Conservation (phyloP, 495 filamentous ascomycete genomes). For the Neurospora pannonica region DNA sequence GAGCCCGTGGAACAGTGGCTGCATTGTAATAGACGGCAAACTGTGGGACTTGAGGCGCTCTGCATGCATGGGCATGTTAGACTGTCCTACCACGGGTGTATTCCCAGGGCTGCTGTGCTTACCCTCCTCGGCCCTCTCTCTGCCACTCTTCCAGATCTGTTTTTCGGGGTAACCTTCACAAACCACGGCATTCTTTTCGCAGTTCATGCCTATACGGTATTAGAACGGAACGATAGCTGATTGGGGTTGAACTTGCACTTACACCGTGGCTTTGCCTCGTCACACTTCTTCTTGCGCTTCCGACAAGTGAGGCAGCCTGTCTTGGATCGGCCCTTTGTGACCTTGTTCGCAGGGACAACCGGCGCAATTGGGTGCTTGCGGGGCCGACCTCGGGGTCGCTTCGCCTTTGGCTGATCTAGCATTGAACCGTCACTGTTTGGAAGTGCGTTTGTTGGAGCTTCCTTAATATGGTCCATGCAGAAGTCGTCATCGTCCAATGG, state of each 20-base stretch:
- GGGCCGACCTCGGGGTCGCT: constrained; percentile 66
- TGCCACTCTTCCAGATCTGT: constrained; percentile 77
- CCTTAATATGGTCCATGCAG: constrained; percentile 36
- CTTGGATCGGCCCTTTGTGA: constrained; percentile 83
- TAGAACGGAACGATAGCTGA: constrained; percentile 7
- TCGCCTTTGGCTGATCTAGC: constrained; percentile 29
- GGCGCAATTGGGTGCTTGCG: constrained; percentile 68
- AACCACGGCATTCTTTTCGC: constrained; percentile 86
- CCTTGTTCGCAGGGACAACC: constrained; percentile 43
- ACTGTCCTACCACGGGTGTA: not conserved
- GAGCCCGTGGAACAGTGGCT: constrained; percentile 72
- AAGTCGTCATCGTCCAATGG: constrained; percentile 39
- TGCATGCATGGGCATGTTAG: constrained; percentile 23
- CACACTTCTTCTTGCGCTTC: constrained; percentile 93
- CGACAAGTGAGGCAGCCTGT: constrained; percentile 90
- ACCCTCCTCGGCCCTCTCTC: constrained; percentile 70
- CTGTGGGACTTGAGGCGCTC: constrained; percentile 33
- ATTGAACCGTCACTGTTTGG: constrained; percentile 6
- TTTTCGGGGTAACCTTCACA: constrained; percentile 92
- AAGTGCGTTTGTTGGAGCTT: constrained; percentile 19
- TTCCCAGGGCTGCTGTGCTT: constrained; percentile 8
- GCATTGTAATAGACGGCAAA: constrained; percentile 55
- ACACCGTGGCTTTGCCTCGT: constrained; percentile 85
- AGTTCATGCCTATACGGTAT: constrained; percentile 59
- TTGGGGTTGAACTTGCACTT: constrained; percentile 24